Evolutionary conservation across 345 rosid species (phyloP).

Genomic region (Angophora floribunda): DNA sequence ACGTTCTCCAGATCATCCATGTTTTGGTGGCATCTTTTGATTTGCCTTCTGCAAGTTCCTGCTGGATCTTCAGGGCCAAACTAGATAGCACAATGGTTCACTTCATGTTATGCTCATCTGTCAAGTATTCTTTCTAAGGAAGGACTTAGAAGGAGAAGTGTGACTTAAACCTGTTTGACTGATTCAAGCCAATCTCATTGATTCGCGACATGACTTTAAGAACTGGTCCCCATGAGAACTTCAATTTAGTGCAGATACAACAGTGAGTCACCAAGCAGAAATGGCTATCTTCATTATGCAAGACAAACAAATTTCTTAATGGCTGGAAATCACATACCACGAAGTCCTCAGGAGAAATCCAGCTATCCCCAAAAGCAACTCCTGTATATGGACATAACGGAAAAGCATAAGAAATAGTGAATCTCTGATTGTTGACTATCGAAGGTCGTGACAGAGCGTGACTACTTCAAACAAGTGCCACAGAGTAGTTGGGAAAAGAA

Average conservation of each 20-base stretch:
- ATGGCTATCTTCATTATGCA: background rate
- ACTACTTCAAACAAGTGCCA: background rate
- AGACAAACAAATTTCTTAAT: background rate
- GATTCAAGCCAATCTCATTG: constrained; percentile 9
- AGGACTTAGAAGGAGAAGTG: background rate
- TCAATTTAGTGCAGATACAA: background rate
- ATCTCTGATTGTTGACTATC: background rate
- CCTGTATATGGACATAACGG: background rate
- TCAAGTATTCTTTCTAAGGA: background rate
- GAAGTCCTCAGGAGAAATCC: constrained; percentile 48
- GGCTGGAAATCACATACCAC: constrained; percentile 10
- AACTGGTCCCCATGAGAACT: constrained; percentile 38
- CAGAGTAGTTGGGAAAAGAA: background rate
- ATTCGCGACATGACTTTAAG: constrained; percentile 33
- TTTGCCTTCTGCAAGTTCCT: constrained; percentile 17
- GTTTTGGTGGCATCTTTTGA: constrained; percentile 12
- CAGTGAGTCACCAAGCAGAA: background rate
- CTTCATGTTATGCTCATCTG: background rate
- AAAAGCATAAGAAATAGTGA: background rate
- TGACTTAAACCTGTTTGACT: constrained; percentile 16
- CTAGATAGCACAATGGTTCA: background rate
- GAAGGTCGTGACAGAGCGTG: background rate
- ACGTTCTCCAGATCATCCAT: constrained; percentile 13
- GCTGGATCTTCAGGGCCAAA: constrained; percentile 18
- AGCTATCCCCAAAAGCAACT: constrained; percentile 38